Conservation (phyloP, 371 early-diverging fungal genomes). For the Circinella minor region DNA sequence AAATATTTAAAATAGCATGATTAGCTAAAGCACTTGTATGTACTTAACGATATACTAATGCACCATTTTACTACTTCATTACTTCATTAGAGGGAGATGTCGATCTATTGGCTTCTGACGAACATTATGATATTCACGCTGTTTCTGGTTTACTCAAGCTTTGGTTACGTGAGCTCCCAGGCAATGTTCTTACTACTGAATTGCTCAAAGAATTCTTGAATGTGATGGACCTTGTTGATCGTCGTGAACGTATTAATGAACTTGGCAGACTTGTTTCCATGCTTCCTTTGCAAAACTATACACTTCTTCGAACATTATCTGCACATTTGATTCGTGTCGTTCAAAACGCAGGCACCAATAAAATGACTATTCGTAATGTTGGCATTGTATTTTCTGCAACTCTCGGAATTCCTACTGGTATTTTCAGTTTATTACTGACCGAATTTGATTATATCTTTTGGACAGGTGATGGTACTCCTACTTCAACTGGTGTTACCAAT, state of each 20-base stretch:
- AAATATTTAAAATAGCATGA: too few relatives aligned
- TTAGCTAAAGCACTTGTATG: too few relatives aligned
- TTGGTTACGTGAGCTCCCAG: slow-evolving; percentile 89
- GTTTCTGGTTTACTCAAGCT: slow-evolving; percentile 92
- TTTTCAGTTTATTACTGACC: slow-evolving; percentile 65
- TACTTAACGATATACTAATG: too few relatives aligned
- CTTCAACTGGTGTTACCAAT: background rate
- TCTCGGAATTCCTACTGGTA: slow-evolving; percentile 64
- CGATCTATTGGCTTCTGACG: slow-evolving; percentile 46
- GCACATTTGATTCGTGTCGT: slow-evolving; percentile 68
- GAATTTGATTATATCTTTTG: slow-evolving; percentile 65
- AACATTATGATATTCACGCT: slow-evolving; percentile 88
- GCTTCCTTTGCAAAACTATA: slow-evolving; percentile 64
- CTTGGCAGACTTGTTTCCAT: slow-evolving; percentile 54
- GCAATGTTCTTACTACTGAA: slow-evolving; percentile 82
- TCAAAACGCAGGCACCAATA: slow-evolving; percentile 57
- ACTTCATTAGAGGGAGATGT: slow-evolving; percentile 40
- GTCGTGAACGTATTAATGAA: slow-evolving; percentile 55
- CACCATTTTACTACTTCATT: too few relatives aligned
- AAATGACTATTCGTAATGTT: slow-evolving; percentile 73
- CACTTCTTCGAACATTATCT: slow-evolving; percentile 58
- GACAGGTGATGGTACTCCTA: slow-evolving; percentile 19
- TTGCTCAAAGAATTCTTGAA: slow-evolving; percentile 79
- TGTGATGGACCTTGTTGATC: slow-evolving; percentile 62
- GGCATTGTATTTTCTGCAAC: slow-evolving; percentile 78